Conservation (phyloP, 768 basidiomycete species). For the Ramaria sp. region DNA sequence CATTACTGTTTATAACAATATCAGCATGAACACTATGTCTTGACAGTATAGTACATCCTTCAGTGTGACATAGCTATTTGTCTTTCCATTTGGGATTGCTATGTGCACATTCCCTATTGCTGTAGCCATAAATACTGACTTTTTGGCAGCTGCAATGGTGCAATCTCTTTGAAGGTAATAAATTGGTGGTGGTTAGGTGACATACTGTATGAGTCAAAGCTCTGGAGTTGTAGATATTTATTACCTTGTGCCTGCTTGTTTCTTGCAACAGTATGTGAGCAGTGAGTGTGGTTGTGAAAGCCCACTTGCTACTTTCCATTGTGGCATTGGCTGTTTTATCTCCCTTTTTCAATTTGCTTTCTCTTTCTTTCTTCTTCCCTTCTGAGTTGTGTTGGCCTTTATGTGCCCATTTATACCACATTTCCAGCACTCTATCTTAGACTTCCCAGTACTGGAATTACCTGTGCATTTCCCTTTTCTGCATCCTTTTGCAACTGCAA, state of each 20-base stretch:
- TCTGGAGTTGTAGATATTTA: constrained; percentile 21
- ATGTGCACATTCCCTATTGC: constrained; percentile 22
- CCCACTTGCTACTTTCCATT: not conserved
- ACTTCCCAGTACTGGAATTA: not conserved
- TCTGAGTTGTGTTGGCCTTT: constrained; percentile 10
- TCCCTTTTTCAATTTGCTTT: not conserved
- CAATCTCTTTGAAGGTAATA: constrained; percentile 17
- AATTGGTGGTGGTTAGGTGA: constrained; percentile 22
- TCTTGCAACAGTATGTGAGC: not conserved
- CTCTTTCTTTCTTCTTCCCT: constrained; percentile 10
- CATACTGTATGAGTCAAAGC: constrained; percentile 29
- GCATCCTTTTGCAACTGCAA: not conserved
- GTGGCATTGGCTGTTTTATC: no score
- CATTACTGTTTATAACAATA: no score
- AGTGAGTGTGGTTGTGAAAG: not conserved
- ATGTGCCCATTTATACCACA: constrained; percentile 13
- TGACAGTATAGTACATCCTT: constrained; percentile 16
- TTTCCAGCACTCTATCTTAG: constrained; percentile 11
- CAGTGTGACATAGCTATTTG: not conserved
- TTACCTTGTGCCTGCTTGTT: not conserved
- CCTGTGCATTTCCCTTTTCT: not conserved
- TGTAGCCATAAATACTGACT: constrained; percentile 19
- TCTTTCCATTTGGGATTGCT: constrained; percentile 15
- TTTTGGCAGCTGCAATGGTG: constrained; percentile 22
- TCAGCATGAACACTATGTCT: constrained; percentile 13